These are phyloP conservation scores for Dujonia santamariae DNA, from an alignment of 1,139 yeast species.

Conservation along the genomic window DNA sequence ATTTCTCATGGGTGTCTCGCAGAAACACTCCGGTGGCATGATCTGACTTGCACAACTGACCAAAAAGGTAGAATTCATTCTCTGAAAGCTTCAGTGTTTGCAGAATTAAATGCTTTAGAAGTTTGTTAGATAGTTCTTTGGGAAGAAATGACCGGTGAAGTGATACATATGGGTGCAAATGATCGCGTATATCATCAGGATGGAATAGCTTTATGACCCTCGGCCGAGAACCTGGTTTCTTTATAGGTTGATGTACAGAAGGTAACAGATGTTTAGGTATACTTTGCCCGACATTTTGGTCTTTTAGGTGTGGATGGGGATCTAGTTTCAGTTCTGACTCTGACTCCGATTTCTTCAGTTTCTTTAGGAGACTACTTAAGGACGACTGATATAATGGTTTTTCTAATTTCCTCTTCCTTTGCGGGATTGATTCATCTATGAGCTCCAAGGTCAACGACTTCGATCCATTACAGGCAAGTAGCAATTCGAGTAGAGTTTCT, in stretches of 20 bases:
- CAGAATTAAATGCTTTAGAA: constrained; percentile 34
- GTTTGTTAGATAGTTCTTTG: constrained; percentile 37
- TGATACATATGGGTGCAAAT: constrained; percentile 43
- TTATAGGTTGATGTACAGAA: too few species aligned
- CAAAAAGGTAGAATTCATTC: constrained; percentile 56
- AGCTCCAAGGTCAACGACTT: constrained; percentile 24
- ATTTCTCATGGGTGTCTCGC: constrained; percentile 10
- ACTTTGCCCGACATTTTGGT: too few species aligned
- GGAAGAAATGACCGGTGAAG: constrained; percentile 53
- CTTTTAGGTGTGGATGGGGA: too few species aligned
- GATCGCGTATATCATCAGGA: constrained; percentile 40
- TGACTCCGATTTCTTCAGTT: constrained; percentile 4
- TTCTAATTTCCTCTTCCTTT: constrained; percentile 14
- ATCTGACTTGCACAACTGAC: constrained; percentile 53
- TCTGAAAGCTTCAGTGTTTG: constrained; percentile 25
- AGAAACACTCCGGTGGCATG: constrained; percentile 44
- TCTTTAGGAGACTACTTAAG: constrained; percentile 15
- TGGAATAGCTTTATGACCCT: constrained; percentile 22
- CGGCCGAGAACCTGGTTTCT: constrained; percentile 16
- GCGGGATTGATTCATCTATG: constrained; percentile 21
- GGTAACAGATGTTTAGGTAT: too few species aligned
- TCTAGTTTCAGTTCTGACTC: background rate
- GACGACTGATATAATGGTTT: constrained; percentile 19
- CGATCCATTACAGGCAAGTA: constrained; percentile 39
- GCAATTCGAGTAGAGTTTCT: constrained; percentile 30